Conservation (phyloP, 345 rosid species). For the Populus deltoides region DNA sequence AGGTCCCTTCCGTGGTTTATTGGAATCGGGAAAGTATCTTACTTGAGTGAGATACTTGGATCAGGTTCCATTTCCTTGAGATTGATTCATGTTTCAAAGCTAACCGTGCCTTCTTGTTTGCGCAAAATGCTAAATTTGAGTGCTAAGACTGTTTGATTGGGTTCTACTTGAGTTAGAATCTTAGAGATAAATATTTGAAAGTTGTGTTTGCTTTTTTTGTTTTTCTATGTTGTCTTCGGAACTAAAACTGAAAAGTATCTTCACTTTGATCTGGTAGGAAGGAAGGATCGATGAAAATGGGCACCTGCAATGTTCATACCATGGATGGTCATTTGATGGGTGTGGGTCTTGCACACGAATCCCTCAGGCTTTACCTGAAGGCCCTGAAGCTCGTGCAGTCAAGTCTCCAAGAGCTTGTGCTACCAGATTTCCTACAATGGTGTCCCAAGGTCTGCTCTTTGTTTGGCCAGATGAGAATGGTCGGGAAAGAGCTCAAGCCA, state of each 20-base stretch:
- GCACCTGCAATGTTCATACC: slow-evolving; percentile 92
- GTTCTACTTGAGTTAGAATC: not conserved
- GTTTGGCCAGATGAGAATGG: slow-evolving; percentile 98
- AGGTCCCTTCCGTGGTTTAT: not conserved
- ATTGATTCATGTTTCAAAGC: not conserved
- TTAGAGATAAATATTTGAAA: not conserved
- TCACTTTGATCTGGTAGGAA: slow-evolving; percentile 48
- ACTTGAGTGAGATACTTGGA: not conserved
- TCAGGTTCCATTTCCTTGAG: not conserved
- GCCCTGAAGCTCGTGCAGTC: slow-evolving; percentile 94
- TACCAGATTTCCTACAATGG: slow-evolving; percentile 74
- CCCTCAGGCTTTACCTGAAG: slow-evolving; percentile 83
- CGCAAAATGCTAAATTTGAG: not conserved
- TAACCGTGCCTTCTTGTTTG: not conserved
- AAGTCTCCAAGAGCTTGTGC: slow-evolving; percentile 80
- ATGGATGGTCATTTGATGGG: slow-evolving; percentile 93
- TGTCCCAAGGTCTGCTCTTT: slow-evolving; percentile 94
- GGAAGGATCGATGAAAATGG: slow-evolving; percentile 96
- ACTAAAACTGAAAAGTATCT: not conserved
- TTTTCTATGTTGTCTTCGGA: not conserved
- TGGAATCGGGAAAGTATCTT: not conserved
- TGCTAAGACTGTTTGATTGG: not conserved
- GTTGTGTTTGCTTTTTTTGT: slow-evolving; percentile 1
- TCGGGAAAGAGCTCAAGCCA: slow-evolving; percentile 73
- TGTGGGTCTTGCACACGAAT: slow-evolving; percentile 86